Base-by-base conservation (phyloP, 345 rosid genomes). In the Euphorbia lathyris region DNA sequence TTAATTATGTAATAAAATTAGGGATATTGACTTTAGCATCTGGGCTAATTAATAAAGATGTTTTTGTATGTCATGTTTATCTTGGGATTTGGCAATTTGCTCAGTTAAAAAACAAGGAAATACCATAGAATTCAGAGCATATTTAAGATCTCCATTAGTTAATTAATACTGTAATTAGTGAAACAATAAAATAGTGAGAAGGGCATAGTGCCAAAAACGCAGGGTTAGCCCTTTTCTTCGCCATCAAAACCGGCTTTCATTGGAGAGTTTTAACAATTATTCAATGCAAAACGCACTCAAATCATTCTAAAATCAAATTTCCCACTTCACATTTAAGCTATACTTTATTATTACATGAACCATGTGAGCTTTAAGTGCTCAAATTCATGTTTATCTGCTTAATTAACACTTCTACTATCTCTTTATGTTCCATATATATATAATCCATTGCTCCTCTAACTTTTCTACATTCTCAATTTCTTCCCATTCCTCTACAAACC, bases 291-390 rank as follows among this genome's bases (percentile, higher is more conserved):
- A 79, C 81, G 74, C 78, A 67, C 55, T 50, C 19, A 58, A 26
- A 12, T 7, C 45, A 29, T 6, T 16, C 6, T 11, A 58, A 58
- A 22, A 58, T 25, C 12, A 23, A 23, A 58, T 58, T 58, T 47
- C 14, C 25, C 4, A 50, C 52, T 47, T 72, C 57, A 78, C 58
- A 11, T 70, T 20, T n/a, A 68, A 16, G 67, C 16, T n/a, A 19
- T 43, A 57, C 80, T 88, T 83, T 77, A 84, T 72, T 78, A 67
- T 58, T 74, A 66, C 77, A 43, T 13, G 78, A 84, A 72, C 96
- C 97, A 91, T 89, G 98, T 93, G 96, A 93, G 14, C 62, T 82
- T 76, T 82, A 69, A 76, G 66, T 79, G 88, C n/a, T 84, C 78
- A 72, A 87, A 86, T 87, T 76, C 84, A 67, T 80, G 84, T 79